Conservation (phyloP, 495 filamentous ascomycete species). For the Neurospora sp. region DNA sequence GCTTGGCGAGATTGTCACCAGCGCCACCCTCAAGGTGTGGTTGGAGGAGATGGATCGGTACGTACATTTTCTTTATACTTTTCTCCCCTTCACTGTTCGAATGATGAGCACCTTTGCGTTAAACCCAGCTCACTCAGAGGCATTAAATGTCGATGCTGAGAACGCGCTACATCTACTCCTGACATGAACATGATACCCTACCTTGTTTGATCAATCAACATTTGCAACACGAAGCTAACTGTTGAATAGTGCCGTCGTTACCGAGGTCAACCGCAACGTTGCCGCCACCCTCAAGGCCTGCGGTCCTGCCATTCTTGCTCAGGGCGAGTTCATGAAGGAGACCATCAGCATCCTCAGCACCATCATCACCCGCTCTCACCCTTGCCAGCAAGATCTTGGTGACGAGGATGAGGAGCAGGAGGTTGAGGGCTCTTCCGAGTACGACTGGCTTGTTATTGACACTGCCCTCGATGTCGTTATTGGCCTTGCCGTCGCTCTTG, state of each 20-base stretch:
- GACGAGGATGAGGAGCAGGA: constrained; percentile 63
- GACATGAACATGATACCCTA: constrained; percentile 8
- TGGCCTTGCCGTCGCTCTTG: constrained; percentile 72
- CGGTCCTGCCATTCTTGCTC: constrained; percentile 77
- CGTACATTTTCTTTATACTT: constrained; percentile 23
- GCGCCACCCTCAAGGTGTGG: constrained; percentile 76
- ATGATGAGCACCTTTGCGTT: constrained; percentile 86
- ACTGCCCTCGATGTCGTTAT: constrained; percentile 84
- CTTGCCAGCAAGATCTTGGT: constrained; percentile 82
- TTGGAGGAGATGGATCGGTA: constrained; percentile 87
- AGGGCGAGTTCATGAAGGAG: constrained; percentile 48
- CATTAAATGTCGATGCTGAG: constrained; percentile 73
- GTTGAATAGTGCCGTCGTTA: constrained; percentile 63
- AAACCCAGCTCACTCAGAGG: constrained; percentile 99
- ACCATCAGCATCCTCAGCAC: constrained; percentile 54
- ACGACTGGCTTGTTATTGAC: constrained; percentile 94
- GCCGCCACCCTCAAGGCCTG: constrained; percentile 88
- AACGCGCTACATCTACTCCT: constrained; percentile 54
- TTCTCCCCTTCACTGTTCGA: constrained; percentile 13
- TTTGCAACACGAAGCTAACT: constrained; percentile 27
- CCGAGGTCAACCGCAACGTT: constrained; percentile 90
- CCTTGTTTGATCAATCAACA: not conserved
- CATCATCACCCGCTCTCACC: constrained; percentile 80
- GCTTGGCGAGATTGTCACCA: constrained; percentile 79
- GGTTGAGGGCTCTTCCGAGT: constrained; percentile 74